Evolutionary conservation across 768 basidiomycete species (phyloP).

Genomic region (Antrodiella citrinella): DNA sequence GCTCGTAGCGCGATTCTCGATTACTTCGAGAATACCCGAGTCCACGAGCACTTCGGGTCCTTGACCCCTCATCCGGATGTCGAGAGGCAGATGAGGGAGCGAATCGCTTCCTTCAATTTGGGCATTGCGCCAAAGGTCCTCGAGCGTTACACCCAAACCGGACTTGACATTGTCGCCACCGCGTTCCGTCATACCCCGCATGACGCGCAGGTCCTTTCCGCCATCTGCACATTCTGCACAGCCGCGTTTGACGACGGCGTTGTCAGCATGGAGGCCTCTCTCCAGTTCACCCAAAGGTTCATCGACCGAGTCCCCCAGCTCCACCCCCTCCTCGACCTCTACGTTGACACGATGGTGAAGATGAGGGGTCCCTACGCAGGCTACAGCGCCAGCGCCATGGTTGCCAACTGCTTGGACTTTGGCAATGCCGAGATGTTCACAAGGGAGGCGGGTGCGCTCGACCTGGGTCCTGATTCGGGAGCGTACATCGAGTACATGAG

Average conservation of each 20-base stretch:
- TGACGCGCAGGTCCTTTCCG: not conserved
- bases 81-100: not conserved
- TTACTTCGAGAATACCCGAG: not conserved
- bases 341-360: constrained; percentile 26
- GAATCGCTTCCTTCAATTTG: not conserved
- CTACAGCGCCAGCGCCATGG: constrained; percentile 27
- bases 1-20: not conserved
- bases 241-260: not conserved
- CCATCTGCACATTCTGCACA: not conserved
- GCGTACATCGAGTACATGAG: constrained; percentile 20
- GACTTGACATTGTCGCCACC: constrained; percentile 1
- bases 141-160: not conserved
- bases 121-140: not conserved
- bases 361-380: constrained; percentile 20
- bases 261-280: not conserved
- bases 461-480: constrained; percentile 15
- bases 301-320: constrained; percentile 2
- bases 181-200: not conserved
- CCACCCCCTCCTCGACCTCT: constrained; percentile 9
- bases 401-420: constrained; percentile 26
- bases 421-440: constrained; percentile 28
- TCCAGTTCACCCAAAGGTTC: not conserved
- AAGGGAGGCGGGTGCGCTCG: constrained; percentile 21
- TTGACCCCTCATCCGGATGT: not conserved
- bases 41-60: not conserved